Conservation (phyloP, 352 stramenopile genomes). For the Phytopythium litorale region DNA sequence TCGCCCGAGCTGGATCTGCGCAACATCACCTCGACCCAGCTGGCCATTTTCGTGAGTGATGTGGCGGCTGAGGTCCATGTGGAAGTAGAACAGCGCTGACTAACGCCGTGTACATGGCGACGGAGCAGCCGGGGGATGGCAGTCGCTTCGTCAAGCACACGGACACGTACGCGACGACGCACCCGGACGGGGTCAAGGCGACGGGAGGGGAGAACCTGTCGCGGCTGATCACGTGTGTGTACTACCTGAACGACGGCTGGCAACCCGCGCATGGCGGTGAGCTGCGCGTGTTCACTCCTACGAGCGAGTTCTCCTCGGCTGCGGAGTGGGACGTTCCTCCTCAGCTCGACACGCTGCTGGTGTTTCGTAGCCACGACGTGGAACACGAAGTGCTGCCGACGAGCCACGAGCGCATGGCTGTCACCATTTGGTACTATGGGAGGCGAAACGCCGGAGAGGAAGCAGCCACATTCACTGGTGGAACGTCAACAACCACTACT, state of each 20-base stretch:
- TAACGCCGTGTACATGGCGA: slow-evolving; percentile 1
- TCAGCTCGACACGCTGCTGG: slow-evolving; percentile 80
- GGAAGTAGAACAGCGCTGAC: not conserved
- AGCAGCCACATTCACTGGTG: not conserved
- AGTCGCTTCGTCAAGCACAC: slow-evolving; percentile 68
- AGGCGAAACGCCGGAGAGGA: slow-evolving; percentile 1
- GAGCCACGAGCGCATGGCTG: slow-evolving; percentile 77
- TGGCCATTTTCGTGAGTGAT: slow-evolving; percentile 66
- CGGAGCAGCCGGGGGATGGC: slow-evolving; percentile 50
- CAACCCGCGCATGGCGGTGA: slow-evolving; percentile 48
- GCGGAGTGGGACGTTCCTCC: slow-evolving; percentile 74
- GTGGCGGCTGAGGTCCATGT: not conserved
- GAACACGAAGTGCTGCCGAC: slow-evolving; percentile 90
- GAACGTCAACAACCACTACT: not conserved
- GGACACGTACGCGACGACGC: slow-evolving; percentile 50
- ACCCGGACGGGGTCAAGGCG: slow-evolving; percentile 12
- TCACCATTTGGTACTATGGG: slow-evolving; percentile 95
- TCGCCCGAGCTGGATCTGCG: slow-evolving; percentile 47
- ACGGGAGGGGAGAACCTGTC: slow-evolving; percentile 21
- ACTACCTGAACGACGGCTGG: slow-evolving; percentile 86
- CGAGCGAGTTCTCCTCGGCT: slow-evolving; percentile 8
- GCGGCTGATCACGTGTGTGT: slow-evolving; percentile 76
- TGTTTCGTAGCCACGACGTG: slow-evolving; percentile 90
- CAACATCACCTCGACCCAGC: slow-evolving; percentile 70
- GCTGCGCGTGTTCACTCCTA: slow-evolving; percentile 60